Evolutionary conservation across 2,329 filamentous ascomycete species (phyloP), one percentile per base, ranked within the genome.

Genomic region (Ascochyta lentis): DNA sequence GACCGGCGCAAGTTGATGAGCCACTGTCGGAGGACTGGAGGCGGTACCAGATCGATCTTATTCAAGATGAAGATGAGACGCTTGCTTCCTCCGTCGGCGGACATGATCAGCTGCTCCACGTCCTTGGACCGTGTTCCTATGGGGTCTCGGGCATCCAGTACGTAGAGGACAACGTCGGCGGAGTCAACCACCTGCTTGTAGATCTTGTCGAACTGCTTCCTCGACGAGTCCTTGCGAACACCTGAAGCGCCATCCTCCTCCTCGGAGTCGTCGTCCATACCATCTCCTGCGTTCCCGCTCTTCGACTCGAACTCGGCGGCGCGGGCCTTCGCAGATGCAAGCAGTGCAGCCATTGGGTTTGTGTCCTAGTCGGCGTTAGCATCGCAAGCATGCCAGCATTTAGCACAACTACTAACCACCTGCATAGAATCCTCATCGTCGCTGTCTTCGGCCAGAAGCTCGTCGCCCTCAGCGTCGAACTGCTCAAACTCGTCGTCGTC

Each of bases 121-220:
- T 96, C 92, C 72, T 89, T 90, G 34, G 93, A 97, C 62, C 93
- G 85, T 27, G 93, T 97, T 56, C 92, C 91, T 74, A 96, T 90
- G 1, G 93, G 93, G 70, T 97, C 92, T 66, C 93, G 87, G 49
- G 94, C 93, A 71, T 97, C 93, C 54, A 97, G 86, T 46, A 97
- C 92, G 77, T 97, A 97, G 48, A 97, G 86, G 33, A 97, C 84
- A 26, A 97, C 92, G 73, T 97, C 93, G 45, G 93, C 90, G 60
- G 90, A 86, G 59, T 96, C 91, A 31, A 96, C 87, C 15, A 97
- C 92, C 71, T 91, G 86, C 81, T 96, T 96, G 84, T 96, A 97
- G 67, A 96, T 87, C 81, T 96, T 96, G 83, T 96, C 92, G 77
- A 94, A 96, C 50, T 92, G 91, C 77, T 88, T 91, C 69, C 92